Evolutionary conservation across 768 basidiomycete species (phyloP), one percentile per base, ranked within the genome.

Genomic region (Boletellus emodensis): DNA sequence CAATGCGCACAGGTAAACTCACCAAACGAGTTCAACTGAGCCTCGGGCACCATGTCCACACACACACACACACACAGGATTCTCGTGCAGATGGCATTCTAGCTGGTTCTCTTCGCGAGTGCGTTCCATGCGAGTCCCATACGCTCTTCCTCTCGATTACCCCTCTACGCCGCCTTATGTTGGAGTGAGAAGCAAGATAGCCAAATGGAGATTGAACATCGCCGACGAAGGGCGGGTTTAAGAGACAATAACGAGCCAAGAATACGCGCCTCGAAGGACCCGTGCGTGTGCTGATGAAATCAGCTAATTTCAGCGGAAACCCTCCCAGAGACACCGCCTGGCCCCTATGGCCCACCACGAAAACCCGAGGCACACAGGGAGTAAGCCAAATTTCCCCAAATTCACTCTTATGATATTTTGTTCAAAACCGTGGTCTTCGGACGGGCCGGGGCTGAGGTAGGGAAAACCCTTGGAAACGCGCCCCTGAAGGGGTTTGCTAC

Each of bases 101-200:
- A 84, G 61, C 83, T 81, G 13, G 81, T 72, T 20, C 83, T 73
- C 30, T 49, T 79, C 69, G 50, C 77, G 77, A 5, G 69, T 71
- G 5, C 35, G 73, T 81, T 17, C 80, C 30, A 30, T 30, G 30
- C 7, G 10, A 8, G 30, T 30, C 30, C 10, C 30, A 30, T 30
- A 76, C n/a, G 75, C 76, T 24, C 24, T 54, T 83, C 83, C 83
- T 81, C 85, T 61, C 84, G 81, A 56, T 84, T 77, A 7, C 83
- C 83, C 78, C 24, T 7, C 80, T 49, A 34, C 34, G 42, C 24
- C 41, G 49, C 22, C 17, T 52, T 24, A 6, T 6, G 6, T 24
- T n/a, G 33, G 37, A 53, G 43, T 54, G 59, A 58, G 50, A 59
- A 59, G 30, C 22, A 24, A 47, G 36, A 35, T 13, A n/a, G 20